These are phyloP conservation scores for Aciculosporium take DNA, from an alignment of 2,329 filamentous ascomycete genomes.

Conservation along the genomic window DNA sequence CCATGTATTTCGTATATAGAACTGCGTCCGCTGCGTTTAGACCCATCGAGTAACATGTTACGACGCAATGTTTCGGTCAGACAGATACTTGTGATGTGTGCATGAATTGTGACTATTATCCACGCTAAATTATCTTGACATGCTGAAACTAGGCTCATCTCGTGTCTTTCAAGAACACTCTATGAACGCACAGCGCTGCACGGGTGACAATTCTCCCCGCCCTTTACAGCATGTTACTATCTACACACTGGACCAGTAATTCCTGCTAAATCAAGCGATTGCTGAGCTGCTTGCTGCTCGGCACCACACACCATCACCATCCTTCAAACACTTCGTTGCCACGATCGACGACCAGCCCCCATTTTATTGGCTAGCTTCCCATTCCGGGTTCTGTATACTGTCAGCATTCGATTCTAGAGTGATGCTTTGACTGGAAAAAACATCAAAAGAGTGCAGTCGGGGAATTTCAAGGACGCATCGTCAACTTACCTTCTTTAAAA, in stretches of 20 bases:
- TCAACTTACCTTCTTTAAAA: slow-evolving; percentile 76
- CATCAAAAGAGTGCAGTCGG: background rate
- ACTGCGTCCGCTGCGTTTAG: too few relatives aligned
- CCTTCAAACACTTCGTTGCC: background rate
- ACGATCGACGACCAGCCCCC: slow-evolving; percentile 1
- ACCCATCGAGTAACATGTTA: too few relatives aligned
- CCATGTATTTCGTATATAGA: too few relatives aligned
- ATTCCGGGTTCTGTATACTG: slow-evolving; percentile 24
- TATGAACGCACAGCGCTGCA: slow-evolving; percentile 12
- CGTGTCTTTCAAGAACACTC: slow-evolving; percentile 9
- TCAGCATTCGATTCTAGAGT: slow-evolving; percentile 7
- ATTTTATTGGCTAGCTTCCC: slow-evolving; percentile 24
- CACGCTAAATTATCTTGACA: too few relatives aligned
- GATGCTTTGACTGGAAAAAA: too few relatives aligned
- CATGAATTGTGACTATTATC: too few relatives aligned
- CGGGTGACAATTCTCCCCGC: background rate
- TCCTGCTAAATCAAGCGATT: background rate
- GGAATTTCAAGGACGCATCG: background rate
- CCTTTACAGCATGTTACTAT: slow-evolving; percentile 14
- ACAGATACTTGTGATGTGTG: too few relatives aligned
- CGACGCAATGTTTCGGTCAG: too few relatives aligned
- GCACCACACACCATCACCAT: background rate
- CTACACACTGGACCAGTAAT: slow-evolving; percentile 17
- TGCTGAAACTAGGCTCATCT: background rate
- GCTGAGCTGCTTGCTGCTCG: slow-evolving; percentile 3